These are phyloP conservation scores for Chrysoporthe puriensis DNA, from an alignment of 2,329 filamentous ascomycete genomes.

Conservation along the genomic window DNA sequence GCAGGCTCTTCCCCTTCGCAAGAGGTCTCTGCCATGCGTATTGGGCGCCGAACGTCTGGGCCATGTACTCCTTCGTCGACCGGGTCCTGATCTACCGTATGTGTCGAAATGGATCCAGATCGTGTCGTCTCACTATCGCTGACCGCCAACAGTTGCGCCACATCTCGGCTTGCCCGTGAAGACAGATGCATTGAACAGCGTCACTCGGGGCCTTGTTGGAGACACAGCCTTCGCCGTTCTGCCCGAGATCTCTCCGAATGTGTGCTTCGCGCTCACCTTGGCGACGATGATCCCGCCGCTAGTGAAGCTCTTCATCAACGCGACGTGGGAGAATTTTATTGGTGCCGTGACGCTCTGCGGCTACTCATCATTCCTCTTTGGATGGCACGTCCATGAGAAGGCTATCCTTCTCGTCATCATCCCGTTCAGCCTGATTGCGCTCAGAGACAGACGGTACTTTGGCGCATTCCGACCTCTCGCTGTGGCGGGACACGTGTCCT, in stretches of 20 bases:
- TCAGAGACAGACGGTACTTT: conserved; percentile 87
- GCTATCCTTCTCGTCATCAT: conserved; percentile 93
- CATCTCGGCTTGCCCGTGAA: conserved; percentile 76
- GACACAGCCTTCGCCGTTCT: conserved; percentile 94
- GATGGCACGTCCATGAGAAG: conserved; percentile 99
- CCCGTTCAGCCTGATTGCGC: conserved; percentile 89
- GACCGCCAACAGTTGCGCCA: conserved; percentile 69
- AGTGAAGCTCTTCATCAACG: conserved; percentile 77
- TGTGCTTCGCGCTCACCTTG: conserved; percentile 82
- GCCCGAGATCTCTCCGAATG: conserved; percentile 78
- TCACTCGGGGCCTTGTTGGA: conserved; percentile 89
- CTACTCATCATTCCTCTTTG: conserved; percentile 95
- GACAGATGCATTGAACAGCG: conserved; percentile 76
- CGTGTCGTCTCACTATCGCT: conserved; percentile 35
- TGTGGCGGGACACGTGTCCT: conserved; percentile 90
- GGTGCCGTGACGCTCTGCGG: conserved; percentile 89
- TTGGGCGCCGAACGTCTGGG: conserved; percentile 98
- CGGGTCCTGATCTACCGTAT: conserved; percentile 79
- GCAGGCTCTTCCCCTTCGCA: conserved; percentile 89
- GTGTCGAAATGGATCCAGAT: conserved; percentile 36
- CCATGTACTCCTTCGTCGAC: conserved; percentile 91
- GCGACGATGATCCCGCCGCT: conserved; percentile 80
- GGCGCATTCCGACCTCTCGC: conserved; percentile 90
- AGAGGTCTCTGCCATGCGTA: conserved; percentile 95
- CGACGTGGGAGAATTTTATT: conserved; percentile 87